Conservation (phyloP, 2,329 filamentous ascomycete genomes). For the Onygenales sp. region DNA sequence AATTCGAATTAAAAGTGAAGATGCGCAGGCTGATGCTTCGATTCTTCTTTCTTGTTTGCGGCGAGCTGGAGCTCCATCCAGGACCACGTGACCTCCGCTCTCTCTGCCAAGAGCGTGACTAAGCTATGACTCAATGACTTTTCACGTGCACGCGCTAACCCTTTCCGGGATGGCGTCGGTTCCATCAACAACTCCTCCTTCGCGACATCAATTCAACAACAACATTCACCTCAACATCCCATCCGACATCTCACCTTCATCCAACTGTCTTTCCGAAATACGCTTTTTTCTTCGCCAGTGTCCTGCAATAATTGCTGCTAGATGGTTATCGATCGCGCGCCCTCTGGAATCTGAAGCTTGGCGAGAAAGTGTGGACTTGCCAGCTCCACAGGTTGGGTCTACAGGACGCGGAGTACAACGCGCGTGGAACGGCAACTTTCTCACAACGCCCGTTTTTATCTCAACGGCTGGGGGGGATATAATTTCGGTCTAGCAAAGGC, state of each 20-base stretch:
- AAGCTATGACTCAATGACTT: neutral
- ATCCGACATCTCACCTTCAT: neutral
- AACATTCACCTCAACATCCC: neutral
- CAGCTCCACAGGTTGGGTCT: neutral
- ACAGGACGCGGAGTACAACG: neutral
- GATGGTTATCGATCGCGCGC: neutral
- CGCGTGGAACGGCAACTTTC: neutral
- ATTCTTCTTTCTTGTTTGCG: neutral
- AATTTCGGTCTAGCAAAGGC: constrained; percentile 21
- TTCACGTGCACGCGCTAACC: neutral
- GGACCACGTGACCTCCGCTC: neutral
- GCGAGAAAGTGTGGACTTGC: neutral
- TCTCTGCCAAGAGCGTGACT: neutral
- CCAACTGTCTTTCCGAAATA: neutral
- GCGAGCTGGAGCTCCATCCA: neutral
- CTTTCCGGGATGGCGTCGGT: neutral
- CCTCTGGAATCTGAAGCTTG: neutral
- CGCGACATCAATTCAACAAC: neutral
- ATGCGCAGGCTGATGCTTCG: neutral
- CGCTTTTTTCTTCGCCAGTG: neutral
- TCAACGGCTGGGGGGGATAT: constrained; percentile 14
- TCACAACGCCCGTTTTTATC: neutral
- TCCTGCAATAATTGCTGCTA: neutral
- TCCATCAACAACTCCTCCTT: neutral
- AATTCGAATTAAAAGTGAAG: neutral